Base-by-base conservation (phyloP, 139 green algal species). In the Micractinium sp. region DNA sequence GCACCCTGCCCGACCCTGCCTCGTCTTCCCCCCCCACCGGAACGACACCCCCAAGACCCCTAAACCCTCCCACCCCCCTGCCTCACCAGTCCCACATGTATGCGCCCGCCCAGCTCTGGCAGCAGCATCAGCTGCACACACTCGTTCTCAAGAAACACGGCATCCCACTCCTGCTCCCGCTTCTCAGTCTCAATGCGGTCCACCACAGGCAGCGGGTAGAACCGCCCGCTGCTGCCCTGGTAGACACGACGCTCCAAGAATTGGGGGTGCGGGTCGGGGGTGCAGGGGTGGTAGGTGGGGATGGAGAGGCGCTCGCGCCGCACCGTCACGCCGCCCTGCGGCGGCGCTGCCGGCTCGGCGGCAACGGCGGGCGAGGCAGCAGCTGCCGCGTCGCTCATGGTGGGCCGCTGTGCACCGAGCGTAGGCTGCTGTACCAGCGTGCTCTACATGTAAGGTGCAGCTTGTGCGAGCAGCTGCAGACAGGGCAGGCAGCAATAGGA, bases 131-230 rank as follows among this genome's bases (percentile, higher is more conserved):
- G 81, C 81, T 23, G 61, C 81, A 86, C 56, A 61, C 23, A 75
- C 60, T 86, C 81, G n/a, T 86, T 86, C 60, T 86, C 81, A 56
- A 86, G 60, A 35, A 35, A 86, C 36, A 86, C 61, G 3, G 60
- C 81, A 23, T 86, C 81, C 81, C 81, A 86, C 33, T 67, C 56
- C 60, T 61, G 33, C 16, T 77, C 81, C 3, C 33, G 81, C 33
- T 47, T 41, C 81, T 86, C 41, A 56, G 75, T 61, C 61, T 75
- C 35, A 13, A 86, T 86, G 2, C 81, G 35, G 56, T 86, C 81
- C 33, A 76, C 33, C 33, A 86, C 75, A 4, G 81, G 81, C 33
- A 86, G 81, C 9, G 81, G 81, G 60, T 86, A 86, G 18, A 86
- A 56, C 81, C 56, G 66, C 5, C 81, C 81, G 56, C 81, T 86